These are phyloP conservation scores for Panaeolus cyanescens DNA, from an alignment of 768 basidiomycete genomes.

Conservation along the genomic window DNA sequence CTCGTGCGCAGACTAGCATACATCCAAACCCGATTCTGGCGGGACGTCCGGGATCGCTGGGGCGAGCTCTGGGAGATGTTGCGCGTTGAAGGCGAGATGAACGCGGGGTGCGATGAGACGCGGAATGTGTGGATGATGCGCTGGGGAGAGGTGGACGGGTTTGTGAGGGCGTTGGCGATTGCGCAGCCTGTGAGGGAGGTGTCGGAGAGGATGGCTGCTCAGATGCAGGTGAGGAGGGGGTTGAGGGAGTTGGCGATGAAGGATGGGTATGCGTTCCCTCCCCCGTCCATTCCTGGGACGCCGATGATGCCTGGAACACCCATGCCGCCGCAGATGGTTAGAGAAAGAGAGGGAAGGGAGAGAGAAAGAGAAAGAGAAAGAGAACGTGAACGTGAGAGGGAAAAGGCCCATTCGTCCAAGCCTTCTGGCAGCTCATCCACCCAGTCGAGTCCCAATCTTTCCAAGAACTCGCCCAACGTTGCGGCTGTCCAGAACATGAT, in stretches of 20 bases:
- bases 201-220: constrained; percentile 7
- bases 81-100: constrained; percentile 69
- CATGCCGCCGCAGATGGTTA: constrained; percentile 4
- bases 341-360: constrained; percentile 11
- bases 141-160: constrained; percentile 66
- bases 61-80: constrained; percentile 84
- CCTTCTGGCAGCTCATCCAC: not conserved
- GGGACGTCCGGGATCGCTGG: constrained; percentile 66
- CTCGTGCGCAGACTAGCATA: constrained; percentile 53
- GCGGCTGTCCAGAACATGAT: not conserved
- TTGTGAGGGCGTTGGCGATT: constrained; percentile 20
- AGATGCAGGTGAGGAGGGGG: constrained; percentile 14
- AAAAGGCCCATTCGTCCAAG: constrained; percentile 8
- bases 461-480: not conserved
- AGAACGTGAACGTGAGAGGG: constrained; percentile 14
- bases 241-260: constrained; percentile 13
- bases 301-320: constrained; percentile 11
- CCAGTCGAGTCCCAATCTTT: not conserved
- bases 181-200: constrained; percentile 17
- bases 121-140: constrained; percentile 68
- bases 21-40: constrained; percentile 64
- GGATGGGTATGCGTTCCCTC: not conserved
- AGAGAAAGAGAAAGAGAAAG: constrained; percentile 17
- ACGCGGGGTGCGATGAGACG: constrained; percentile 70
- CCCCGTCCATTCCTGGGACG: not conserved